A percentile compares a stretch with the other conserved stretches of the same genome.
Conservation (phyloP, 306 rosid species). For the Cicer cuneatum region DNA sequence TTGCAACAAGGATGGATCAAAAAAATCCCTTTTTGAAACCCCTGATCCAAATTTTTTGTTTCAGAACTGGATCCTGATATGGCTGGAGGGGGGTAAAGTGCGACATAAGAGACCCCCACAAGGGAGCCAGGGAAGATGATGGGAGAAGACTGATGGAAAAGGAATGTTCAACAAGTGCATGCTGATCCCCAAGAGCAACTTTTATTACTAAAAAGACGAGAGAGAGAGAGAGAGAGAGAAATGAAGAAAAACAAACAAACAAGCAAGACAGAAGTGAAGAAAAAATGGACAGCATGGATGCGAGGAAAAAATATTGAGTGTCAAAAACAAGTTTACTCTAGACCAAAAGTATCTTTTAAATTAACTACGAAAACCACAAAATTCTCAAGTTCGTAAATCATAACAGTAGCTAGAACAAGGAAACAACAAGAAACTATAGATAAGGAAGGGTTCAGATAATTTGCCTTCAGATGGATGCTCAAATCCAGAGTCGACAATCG, state of each 20-base stretch:
- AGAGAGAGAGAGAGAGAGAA: neutral
- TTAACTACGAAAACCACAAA: slow-evolving; percentile 8
- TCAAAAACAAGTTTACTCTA: neutral
- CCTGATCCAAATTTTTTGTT: neutral
- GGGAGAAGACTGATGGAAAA: neutral
- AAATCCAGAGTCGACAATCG: slow-evolving; percentile 97
- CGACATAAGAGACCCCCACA: neutral
- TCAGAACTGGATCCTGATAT: neutral
- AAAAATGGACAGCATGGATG: neutral
- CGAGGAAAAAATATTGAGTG: neutral
- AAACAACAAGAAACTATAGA: neutral
- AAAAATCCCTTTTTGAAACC: neutral
- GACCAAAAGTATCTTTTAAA: neutral
- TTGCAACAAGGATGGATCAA: neutral
- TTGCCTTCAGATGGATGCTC: slow-evolving; percentile 99
- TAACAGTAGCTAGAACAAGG: neutral
- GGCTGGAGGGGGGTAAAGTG: neutral
- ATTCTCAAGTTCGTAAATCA: neutral
- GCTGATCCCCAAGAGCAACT: neutral
- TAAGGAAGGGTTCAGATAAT: neutral
- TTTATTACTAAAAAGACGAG: neutral
- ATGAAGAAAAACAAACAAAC: neutral
- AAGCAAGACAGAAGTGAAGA: neutral
- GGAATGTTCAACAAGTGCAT: neutral
- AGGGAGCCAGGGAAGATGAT: neutral